Conservation (phyloP, 768 basidiomycete species). For the Rhodocollybia butyracea region DNA sequence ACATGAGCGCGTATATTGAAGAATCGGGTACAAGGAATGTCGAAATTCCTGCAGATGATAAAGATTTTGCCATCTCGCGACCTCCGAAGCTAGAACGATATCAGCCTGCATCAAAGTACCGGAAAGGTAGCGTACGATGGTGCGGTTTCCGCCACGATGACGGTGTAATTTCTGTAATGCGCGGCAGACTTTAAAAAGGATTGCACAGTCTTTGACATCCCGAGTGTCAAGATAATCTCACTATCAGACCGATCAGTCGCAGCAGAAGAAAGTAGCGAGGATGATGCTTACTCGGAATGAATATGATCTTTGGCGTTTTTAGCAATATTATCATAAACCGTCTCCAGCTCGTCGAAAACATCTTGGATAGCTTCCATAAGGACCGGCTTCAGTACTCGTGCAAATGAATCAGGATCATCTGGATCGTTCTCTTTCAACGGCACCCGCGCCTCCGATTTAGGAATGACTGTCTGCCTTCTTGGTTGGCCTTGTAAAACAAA, state of each 20-base stretch:
- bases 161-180: conserved; percentile 88
- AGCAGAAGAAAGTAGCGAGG: neutral
- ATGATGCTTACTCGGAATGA: conserved; percentile 82
- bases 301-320: conserved; percentile 95
- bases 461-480: conserved; percentile 35
- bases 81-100: conserved; percentile 65
- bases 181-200: conserved; percentile 90
- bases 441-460: conserved; percentile 50
- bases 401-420: conserved; percentile 77
- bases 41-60: conserved; percentile 80
- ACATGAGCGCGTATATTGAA: conserved; percentile 93
- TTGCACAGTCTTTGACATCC: conserved; percentile 93
- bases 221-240: conserved; percentile 92
- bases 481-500: conserved; percentile 83
- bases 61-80: conserved; percentile 75
- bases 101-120: conserved; percentile 4
- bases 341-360: conserved; percentile 93
- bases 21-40: conserved; percentile 98
- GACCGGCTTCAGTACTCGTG: conserved; percentile 80
- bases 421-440: conserved; percentile 67
- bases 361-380: conserved; percentile 97
- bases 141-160: conserved; percentile 93
- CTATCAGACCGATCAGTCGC: conserved; percentile 34
- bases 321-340: conserved; percentile 91
- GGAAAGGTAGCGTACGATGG: conserved; percentile 64